Evolutionary conservation across 805 yeast species (phyloP), one percentile per base, ranked within the genome.

Genomic region (Wickerhamiella domercqiae): DNA sequence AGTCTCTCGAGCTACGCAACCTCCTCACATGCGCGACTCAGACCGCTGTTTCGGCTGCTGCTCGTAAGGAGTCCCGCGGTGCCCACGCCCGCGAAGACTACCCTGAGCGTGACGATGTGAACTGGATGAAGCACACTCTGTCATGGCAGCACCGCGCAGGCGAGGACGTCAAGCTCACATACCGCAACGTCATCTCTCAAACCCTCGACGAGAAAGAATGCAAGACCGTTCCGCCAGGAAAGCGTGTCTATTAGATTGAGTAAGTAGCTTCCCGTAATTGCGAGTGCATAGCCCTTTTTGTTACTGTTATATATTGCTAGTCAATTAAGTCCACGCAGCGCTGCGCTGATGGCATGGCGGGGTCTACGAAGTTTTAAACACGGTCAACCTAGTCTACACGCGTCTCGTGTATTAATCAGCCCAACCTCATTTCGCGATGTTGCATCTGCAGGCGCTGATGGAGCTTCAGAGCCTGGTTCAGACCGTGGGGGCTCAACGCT

Each of bases 81-180:
- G 97, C 98, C 35, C 98, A 87, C 58, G 96, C 98, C 42, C 79
- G 97, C 70, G 98, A 87, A 64, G 98, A 87, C 62, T 86, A 63
- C 67, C 96, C 94, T 55, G 76, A 74, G 46, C 83, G 98, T 74
- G 94, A 87, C 58, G 98, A 87, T 60, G 84, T 58, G 39, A 69
- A 84, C 71, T 87, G 98, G 98, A 83, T 82, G 87, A 90, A 87
- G 68, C 98, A 87, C 66, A 70, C 96, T 35, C 67, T 87, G 57
- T 82, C 96, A 37, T 87, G 90, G 84, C 97, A 90, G 69, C 55
- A 62, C 40, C 59, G 63, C 20, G 67, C 68, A 44, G 93, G 87
- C 53, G 87, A 70, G 32, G 68, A 69, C 38, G 83, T 82, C 37
- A 64, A 59, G 39, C 73, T 87, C 63, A 75, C 66, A 52, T 87